Conservation (phyloP, 257 asterid species). For the Capsicum chinense region DNA sequence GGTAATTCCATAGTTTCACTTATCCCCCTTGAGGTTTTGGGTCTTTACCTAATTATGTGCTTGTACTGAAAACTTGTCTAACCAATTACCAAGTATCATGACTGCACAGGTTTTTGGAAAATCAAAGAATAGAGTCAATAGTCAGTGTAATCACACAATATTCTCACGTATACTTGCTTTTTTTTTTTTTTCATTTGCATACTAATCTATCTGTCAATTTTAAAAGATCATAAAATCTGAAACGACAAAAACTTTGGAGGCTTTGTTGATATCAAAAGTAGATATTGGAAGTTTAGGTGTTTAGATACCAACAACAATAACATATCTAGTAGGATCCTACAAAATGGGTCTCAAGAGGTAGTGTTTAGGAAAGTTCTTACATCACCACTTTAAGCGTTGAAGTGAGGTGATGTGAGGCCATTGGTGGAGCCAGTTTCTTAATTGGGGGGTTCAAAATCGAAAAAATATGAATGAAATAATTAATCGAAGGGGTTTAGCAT, state of each 20-base stretch:
- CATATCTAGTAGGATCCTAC: no score
- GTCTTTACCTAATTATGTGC: background rate
- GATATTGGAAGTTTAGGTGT: no score
- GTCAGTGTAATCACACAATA: background rate
- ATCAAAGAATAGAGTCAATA: background rate
- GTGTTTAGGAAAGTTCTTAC: no score
- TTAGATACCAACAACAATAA: no score
- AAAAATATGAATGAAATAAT: no score
- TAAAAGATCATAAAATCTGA: background rate
- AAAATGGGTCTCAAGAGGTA: no score
- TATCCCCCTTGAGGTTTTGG: no score
- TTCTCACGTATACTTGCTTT: background rate
- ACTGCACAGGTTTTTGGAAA: background rate
- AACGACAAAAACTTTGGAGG: background rate
- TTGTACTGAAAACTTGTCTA: background rate
- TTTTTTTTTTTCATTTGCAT: background rate
- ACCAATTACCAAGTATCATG: background rate
- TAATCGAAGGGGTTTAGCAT: no score
- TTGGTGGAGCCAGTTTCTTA: no score
- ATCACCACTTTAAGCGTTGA: no score
- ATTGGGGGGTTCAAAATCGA: no score
- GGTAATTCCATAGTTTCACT: background rate
- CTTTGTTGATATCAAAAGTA: background rate
- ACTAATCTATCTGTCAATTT: background rate
- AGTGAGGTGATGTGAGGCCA: no score